Evolutionary conservation across 2,329 filamentous ascomycete species (phyloP).

Genomic region (Aureobasidium sp.): DNA sequence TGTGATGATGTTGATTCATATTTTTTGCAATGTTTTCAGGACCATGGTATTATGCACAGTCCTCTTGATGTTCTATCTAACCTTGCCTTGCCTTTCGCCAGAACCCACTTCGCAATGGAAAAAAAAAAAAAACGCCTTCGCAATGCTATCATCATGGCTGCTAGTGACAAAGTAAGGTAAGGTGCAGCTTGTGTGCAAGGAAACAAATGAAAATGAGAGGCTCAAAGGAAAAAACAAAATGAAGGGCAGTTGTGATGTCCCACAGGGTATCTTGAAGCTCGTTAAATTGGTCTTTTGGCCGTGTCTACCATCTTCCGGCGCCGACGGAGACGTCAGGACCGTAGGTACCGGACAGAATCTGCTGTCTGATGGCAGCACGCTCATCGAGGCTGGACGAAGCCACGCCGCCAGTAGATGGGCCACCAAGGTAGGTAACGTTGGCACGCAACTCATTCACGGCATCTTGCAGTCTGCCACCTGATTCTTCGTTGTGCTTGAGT

Average conservation of each 20-base stretch:
- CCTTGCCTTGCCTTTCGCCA: slow-evolving; percentile 8
- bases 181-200: background rate
- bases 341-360: slow-evolving; percentile 34
- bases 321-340: slow-evolving; percentile 50
- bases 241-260: slow-evolving; percentile 10
- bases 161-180: slow-evolving; percentile 1
- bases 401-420: slow-evolving; percentile 13
- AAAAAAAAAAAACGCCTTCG: slow-evolving; percentile 12
- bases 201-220: slow-evolving; percentile 11
- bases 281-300: background rate
- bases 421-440: slow-evolving; percentile 37
- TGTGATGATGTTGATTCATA: background rate
- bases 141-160: slow-evolving; percentile 13
- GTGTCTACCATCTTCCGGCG: slow-evolving; percentile 50
- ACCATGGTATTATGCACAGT: slow-evolving; percentile 4
- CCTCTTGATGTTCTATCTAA: slow-evolving; percentile 3
- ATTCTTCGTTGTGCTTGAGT: slow-evolving; percentile 78
- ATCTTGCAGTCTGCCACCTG: slow-evolving; percentile 70
- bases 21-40: background rate
- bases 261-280: slow-evolving; percentile 14
- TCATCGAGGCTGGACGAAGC: slow-evolving; percentile 26
- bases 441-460: slow-evolving; percentile 71
- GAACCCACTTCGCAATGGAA: slow-evolving; percentile 11
- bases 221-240: background rate
- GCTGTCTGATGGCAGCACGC: slow-evolving; percentile 45